phyloP scores from a whole-genome alignment of 768 basidiomycete species.

The Rhodotorula graminis region DNA sequence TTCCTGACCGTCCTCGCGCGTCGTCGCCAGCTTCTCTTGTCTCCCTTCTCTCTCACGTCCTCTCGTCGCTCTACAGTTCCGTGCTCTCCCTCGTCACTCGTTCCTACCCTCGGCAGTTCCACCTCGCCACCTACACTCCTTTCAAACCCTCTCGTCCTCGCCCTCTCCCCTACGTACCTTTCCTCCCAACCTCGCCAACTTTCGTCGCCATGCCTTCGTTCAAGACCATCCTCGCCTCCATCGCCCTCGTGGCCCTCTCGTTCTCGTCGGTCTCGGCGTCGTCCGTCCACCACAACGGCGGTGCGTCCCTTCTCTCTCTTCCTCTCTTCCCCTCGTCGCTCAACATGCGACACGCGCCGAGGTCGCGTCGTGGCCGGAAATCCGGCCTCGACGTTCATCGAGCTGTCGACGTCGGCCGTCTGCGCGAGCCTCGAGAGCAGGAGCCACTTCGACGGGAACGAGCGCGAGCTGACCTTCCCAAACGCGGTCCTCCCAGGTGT shows the following conservation, averaged over 20 bases:
- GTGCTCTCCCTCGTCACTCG: background rate
- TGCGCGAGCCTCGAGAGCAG: no score
- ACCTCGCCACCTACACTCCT: slow-evolving; percentile 1
- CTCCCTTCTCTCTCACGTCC: background rate
- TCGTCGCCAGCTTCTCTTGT: background rate
- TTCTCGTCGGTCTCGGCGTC: slow-evolving; percentile 26
- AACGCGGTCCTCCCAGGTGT: background rate
- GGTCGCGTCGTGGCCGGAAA: no score
- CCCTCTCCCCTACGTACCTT: background rate
- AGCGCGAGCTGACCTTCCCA: background rate
- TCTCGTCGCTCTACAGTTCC: background rate
- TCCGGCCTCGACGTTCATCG: no score
- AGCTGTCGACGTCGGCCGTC: no score
- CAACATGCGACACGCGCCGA: no score
- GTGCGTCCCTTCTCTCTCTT: background rate
- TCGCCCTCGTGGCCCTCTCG: slow-evolving; percentile 33
- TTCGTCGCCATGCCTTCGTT: slow-evolving; percentile 24
- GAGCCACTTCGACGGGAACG: no score
- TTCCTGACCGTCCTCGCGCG: background rate
- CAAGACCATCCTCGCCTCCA: slow-evolving; percentile 32
- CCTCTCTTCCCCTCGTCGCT: background rate
- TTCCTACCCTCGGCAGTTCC: background rate
- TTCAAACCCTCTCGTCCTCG: slow-evolving; percentile 2
- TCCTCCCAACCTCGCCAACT: background rate
- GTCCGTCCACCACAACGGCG: background rate